Conservation (phyloP, 345 rosid genomes). For the Ceriops decandra region DNA sequence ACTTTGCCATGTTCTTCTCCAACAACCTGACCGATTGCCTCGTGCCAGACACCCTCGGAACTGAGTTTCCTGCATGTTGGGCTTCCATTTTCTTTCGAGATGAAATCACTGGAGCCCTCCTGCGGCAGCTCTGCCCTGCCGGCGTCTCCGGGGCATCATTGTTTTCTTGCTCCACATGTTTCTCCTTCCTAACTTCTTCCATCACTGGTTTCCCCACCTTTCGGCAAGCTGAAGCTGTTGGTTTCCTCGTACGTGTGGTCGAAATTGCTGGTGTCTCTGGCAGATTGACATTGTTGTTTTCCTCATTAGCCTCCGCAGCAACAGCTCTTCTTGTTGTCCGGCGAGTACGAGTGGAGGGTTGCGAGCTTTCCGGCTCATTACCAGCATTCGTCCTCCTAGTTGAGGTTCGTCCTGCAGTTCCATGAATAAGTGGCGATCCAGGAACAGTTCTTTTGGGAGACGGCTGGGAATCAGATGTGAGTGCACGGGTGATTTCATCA, state of each 20-base stretch:
- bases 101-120: slow-evolving; percentile 18
- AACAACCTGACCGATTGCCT: slow-evolving; percentile 67
- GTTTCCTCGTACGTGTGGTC: slow-evolving; percentile 32
- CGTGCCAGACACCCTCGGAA: slow-evolving; percentile 50
- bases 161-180: slow-evolving; percentile 7
- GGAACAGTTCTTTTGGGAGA: slow-evolving; percentile 40
- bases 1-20: slow-evolving; percentile 51
- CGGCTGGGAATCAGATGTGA: slow-evolving; percentile 21
- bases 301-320: slow-evolving; percentile 39
- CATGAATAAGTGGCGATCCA: slow-evolving; percentile 27
- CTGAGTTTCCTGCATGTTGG: slow-evolving; percentile 26
- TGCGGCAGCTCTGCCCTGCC: slow-evolving; percentile 12
- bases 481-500: slow-evolving; percentile 48
- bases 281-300: slow-evolving; percentile 31
- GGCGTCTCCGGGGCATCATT: slow-evolving; percentile 22
- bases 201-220: slow-evolving; percentile 8
- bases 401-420: slow-evolving; percentile 45
- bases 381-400: slow-evolving; percentile 43
- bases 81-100: slow-evolving; percentile 16
- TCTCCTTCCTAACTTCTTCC: slow-evolving; percentile 13
- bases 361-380: slow-evolving; percentile 37
- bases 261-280: slow-evolving; percentile 35
- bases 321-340: slow-evolving; percentile 29
- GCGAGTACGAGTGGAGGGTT: slow-evolving; percentile 42
- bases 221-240: slow-evolving; percentile 28